Percentiles rank a stretch among this genome's conserved stretches.
Evolutionary conservation across 768 basidiomycete species (phyloP).

Genomic region (Mrakia hoshinonis): DNA sequence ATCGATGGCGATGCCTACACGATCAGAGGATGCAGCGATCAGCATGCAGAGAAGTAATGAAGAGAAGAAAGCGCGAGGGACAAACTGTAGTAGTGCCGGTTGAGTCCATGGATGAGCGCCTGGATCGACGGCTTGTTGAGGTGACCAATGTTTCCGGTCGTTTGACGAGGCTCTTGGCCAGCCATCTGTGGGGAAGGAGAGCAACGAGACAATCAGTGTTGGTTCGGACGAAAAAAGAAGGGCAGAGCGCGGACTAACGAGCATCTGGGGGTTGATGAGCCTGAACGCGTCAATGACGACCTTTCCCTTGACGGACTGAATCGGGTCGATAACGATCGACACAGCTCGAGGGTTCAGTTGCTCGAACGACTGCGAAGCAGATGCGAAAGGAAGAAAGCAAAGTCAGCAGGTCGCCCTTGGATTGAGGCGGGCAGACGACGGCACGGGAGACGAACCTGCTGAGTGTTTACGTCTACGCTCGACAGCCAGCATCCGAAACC

Average conservation of each 20-base stretch:
- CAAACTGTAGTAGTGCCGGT: conserved; percentile 31
- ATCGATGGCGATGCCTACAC: conserved; percentile 69
- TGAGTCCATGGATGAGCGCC: conserved; percentile 49
- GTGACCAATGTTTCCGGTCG: conserved; percentile 95
- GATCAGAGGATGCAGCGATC: not conserved
- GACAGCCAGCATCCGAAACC: conserved; percentile 99
- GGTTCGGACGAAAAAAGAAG: not conserved
- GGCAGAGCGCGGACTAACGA: conserved; percentile 37
- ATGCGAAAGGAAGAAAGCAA: not conserved
- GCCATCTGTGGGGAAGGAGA: conserved; percentile 46
- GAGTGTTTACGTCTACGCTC: conserved; percentile 97
- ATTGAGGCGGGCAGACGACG: not conserved
- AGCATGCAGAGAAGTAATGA: not conserved
- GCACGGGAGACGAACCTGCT: conserved; percentile 56
- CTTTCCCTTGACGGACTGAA: conserved; percentile 93
- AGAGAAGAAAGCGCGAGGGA: not conserved
- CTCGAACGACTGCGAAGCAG: conserved; percentile 88
- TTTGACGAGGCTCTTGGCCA: conserved; percentile 91
- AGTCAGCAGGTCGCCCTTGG: not conserved
- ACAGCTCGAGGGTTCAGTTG: conserved; percentile 85
- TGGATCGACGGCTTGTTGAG: conserved; percentile 99
- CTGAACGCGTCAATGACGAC: conserved; percentile 99
- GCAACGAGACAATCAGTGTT: not conserved
- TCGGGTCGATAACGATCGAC: conserved; percentile 95
- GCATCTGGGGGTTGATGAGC: conserved; percentile 81